These are phyloP conservation scores for Pleurotus pulmonarius DNA, from an alignment of 768 basidiomycete species.

Conservation along the genomic window DNA sequence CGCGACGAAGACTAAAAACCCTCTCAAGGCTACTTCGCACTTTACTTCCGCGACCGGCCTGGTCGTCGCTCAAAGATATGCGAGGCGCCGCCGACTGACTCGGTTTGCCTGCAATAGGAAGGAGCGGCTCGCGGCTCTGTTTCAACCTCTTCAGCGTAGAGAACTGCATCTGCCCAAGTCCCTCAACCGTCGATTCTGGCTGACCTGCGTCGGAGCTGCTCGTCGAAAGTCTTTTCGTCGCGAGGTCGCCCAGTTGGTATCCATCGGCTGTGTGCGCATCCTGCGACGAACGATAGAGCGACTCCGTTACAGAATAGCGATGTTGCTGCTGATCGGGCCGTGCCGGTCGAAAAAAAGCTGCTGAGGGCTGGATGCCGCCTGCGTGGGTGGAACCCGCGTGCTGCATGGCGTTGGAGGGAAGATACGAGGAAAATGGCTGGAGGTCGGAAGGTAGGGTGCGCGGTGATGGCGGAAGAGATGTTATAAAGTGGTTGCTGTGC, in stretches of 20 bases:
- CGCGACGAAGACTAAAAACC: constrained; percentile 49
- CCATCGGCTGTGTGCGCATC: constrained; percentile 20
- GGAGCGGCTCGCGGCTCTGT: constrained; percentile 69
- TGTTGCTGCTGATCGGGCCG: constrained; percentile 50
- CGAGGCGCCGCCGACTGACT: constrained; percentile 21
- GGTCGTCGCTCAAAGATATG: constrained; percentile 13
- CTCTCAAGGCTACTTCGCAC: constrained; percentile 62
- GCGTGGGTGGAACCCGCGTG: constrained; percentile 49
- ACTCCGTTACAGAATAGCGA: constrained; percentile 38
- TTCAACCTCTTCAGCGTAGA: constrained; percentile 41
- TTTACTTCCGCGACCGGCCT: constrained; percentile 20
- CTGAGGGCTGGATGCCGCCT: constrained; percentile 72
- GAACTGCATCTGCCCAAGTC: constrained; percentile 21
- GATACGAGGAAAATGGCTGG: constrained; percentile 10
- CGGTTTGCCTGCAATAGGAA: constrained; percentile 46
- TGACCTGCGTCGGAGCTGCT: constrained; percentile 36
- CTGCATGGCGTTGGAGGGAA: constrained; percentile 18
- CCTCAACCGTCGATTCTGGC: constrained; percentile 11
- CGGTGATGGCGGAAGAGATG: constrained; percentile 11
- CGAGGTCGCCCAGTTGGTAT: constrained; percentile 36
- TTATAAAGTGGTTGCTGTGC: constrained; percentile 11
- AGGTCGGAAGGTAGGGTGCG: not conserved
- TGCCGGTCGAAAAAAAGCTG: constrained; percentile 74
- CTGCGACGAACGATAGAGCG: constrained; percentile 27
- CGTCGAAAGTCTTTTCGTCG: constrained; percentile 28